A percentile compares a stretch with the other conserved stretches of the same genome.
phyloP scores from a whole-genome alignment of 2,329 filamentous ascomycete species.

The Aotearoamyces nothofagi region DNA sequence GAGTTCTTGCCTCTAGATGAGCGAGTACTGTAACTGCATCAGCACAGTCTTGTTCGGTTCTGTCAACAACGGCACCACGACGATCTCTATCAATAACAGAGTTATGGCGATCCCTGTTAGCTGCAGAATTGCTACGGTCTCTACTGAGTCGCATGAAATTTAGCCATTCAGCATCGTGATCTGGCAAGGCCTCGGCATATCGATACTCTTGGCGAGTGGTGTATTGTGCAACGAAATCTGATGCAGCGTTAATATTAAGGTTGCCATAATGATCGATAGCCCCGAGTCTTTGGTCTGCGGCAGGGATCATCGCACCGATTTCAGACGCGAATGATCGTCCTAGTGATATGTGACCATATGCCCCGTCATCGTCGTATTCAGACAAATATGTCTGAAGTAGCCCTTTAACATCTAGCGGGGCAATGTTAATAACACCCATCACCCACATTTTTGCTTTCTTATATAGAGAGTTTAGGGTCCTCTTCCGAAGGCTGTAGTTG shows the following conservation, averaged over 20 bases:
- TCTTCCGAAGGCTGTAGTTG: slow-evolving; percentile 68
- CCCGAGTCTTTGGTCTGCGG: slow-evolving; percentile 70
- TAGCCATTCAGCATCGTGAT: slow-evolving; percentile 51
- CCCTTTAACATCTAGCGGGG: slow-evolving; percentile 87
- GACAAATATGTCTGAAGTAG: slow-evolving; percentile 92
- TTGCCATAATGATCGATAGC: slow-evolving; percentile 66
- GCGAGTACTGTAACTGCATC: slow-evolving; percentile 51
- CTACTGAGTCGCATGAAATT: slow-evolving; percentile 39
- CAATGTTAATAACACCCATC: slow-evolving; percentile 61
- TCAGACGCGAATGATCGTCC: slow-evolving; percentile 90
- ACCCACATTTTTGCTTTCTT: slow-evolving; percentile 71
- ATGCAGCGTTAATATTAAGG: slow-evolving; percentile 74
- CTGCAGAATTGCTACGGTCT: slow-evolving; percentile 25
- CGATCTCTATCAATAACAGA: slow-evolving; percentile 37
- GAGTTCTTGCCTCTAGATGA: slow-evolving; percentile 57
- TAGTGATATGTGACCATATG: slow-evolving; percentile 81
- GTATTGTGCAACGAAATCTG: slow-evolving; percentile 93
- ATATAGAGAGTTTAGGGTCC: slow-evolving; percentile 65
- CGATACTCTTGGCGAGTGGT: slow-evolving; percentile 93
- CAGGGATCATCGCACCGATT: slow-evolving; percentile 75
- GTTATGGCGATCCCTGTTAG: slow-evolving; percentile 34
- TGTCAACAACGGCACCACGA: slow-evolving; percentile 25
- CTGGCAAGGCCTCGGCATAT: slow-evolving; percentile 62
- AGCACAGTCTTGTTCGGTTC: slow-evolving; percentile 35
- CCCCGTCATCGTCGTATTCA: slow-evolving; percentile 81